phyloP scores from a whole-genome alignment of 257 asterid genomes.

The Gynochthodes officinalis region DNA sequence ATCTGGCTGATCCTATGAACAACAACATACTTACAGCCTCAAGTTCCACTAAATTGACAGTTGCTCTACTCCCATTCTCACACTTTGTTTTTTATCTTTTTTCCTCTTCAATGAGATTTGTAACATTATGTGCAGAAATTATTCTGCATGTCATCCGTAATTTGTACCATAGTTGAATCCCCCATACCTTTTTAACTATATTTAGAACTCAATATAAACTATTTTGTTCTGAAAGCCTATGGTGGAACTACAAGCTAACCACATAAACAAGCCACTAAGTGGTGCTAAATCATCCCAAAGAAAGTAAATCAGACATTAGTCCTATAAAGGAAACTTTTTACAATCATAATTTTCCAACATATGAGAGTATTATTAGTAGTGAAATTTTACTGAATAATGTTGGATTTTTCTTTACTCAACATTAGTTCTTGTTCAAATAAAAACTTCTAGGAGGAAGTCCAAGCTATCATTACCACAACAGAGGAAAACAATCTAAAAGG shows the following conservation, averaged over 20 bases:
- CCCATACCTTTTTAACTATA: conserved; percentile 5
- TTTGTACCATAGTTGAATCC: conserved; percentile 13
- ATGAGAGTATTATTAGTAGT: not conserved
- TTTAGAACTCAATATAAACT: conserved; percentile 18
- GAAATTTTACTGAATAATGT: no score
- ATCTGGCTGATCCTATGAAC: conserved; percentile 86
- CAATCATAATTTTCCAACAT: not conserved
- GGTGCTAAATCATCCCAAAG: not conserved
- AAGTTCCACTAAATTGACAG: conserved; percentile 57
- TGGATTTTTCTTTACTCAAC: no score
- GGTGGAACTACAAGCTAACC: not conserved
- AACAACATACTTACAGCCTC: conserved; percentile 81
- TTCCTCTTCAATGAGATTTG: conserved; percentile 9
- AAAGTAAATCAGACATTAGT: not conserved
- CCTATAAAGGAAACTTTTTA: not conserved
- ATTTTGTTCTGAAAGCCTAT: conserved; percentile 8
- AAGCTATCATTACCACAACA: no score
- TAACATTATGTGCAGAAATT: conserved; percentile 35
- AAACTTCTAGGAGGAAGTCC: no score
- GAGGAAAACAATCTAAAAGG: no score
- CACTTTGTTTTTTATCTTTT: not conserved
- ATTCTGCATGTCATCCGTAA: conserved; percentile 23
- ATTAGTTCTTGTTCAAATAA: no score
- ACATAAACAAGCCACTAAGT: not conserved
- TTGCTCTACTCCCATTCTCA: not conserved